A percentile compares a stretch with the other conserved stretches of the same genome.
Evolutionary conservation across 495 filamentous ascomycete genomes (phyloP).

Genomic region (Xylaria intraflava): DNA sequence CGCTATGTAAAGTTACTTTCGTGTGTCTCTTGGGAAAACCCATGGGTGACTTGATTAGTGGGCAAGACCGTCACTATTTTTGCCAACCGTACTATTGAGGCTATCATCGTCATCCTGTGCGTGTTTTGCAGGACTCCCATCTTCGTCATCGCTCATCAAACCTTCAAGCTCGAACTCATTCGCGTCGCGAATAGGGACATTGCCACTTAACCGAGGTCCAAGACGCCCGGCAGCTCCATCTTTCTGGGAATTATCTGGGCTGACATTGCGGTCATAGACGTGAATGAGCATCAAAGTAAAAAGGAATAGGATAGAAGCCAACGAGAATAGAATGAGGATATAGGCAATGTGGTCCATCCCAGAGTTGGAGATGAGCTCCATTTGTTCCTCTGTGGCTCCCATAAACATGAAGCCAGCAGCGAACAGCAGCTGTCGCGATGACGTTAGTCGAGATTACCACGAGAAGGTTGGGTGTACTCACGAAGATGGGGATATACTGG

Average conservation of each 20-base stretch:
- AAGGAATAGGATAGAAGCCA: constrained; percentile 87
- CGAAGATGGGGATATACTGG: constrained; percentile 86
- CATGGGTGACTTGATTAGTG: constrained; percentile 1
- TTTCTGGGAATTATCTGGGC: constrained; percentile 24
- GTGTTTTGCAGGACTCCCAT: constrained; percentile 28
- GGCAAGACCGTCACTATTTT: constrained; percentile 24
- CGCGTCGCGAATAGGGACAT: constrained; percentile 58
- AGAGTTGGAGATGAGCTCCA: constrained; percentile 63
- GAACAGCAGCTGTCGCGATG: constrained; percentile 63
- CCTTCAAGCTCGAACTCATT: constrained; percentile 90
- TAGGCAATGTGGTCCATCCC: constrained; percentile 86
- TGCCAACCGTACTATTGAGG: constrained; percentile 32
- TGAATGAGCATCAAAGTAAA: constrained; percentile 78
- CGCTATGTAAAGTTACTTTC: not conserved
- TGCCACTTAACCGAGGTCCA: constrained; percentile 48
- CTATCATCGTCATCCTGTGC: constrained; percentile 25
- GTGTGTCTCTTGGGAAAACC: not conserved
- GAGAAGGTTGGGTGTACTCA: constrained; percentile 43
- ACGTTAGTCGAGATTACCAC: constrained; percentile 2
- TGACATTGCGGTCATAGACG: constrained; percentile 60
- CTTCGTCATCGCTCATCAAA: constrained; percentile 79
- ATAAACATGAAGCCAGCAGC: constrained; percentile 96
- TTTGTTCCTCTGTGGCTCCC: constrained; percentile 95
- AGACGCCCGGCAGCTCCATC: constrained; percentile 22
- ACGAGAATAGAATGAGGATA: constrained; percentile 80